Conservation (phyloP, 768 basidiomycete species). For the Kwoniella heveanensis region DNA sequence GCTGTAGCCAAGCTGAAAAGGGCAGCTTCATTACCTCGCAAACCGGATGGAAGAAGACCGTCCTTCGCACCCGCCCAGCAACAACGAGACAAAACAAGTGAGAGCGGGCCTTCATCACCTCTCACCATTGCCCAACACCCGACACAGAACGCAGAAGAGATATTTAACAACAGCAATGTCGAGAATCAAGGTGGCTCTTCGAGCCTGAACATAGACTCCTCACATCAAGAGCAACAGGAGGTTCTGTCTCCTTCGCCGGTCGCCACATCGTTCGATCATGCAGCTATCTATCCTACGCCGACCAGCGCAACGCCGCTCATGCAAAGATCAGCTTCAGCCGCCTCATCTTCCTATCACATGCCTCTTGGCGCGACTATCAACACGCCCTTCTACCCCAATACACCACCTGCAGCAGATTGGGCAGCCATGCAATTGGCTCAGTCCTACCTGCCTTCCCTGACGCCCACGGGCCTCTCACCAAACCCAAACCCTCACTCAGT, state of each 20-base stretch:
- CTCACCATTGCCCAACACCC: neutral
- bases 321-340: constrained; percentile 38
- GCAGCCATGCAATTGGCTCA: constrained; percentile 45
- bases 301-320: constrained; percentile 14
- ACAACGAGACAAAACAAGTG: neutral
- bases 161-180: neutral
- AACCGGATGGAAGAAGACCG: constrained; percentile 85
- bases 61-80: constrained; percentile 23
- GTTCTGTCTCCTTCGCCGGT: constrained; percentile 46
- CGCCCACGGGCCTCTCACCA: constrained; percentile 30
- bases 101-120: neutral
- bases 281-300: constrained; percentile 22
- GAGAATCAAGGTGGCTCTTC: neutral
- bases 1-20: constrained; percentile 89
- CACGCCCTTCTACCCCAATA: constrained; percentile 17
- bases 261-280: constrained; percentile 19
- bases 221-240: constrained; percentile 30
- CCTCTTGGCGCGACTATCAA: constrained; percentile 11
- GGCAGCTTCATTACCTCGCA: constrained; percentile 84
- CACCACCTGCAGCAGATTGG: constrained; percentile 35
- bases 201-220: neutral
- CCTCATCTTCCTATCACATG: constrained; percentile 38
- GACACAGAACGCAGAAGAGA: constrained; percentile 1
- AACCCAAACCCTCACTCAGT: constrained; percentile 21
- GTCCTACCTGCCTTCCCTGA: constrained; percentile 43